A percentile compares a stretch with the other conserved stretches of the same genome.
Evolutionary conservation across 2,329 filamentous ascomycete species (phyloP).

Genomic region (Stromatinia cepivora): DNA sequence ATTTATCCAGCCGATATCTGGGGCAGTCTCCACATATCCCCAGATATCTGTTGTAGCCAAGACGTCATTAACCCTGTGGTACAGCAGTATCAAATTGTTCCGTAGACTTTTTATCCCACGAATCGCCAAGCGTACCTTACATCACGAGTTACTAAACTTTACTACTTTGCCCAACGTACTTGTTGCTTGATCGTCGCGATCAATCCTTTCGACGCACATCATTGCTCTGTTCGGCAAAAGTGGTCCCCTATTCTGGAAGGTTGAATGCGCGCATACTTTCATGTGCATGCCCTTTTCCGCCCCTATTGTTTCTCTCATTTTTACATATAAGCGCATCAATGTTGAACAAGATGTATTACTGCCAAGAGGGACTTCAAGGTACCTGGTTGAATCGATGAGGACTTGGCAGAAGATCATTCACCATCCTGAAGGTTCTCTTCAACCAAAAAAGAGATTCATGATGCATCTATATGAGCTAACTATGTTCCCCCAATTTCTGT

Average conservation of each 20-base stretch:
- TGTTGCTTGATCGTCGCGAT: conserved; percentile 2
- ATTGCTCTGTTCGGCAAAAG: conserved; percentile 9
- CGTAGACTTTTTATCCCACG: conserved; percentile 13
- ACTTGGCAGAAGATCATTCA: background rate
- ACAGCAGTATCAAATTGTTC: conserved; percentile 1
- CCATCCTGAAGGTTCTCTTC: background rate
- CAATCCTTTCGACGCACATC: background rate
- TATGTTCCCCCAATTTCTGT: background rate
- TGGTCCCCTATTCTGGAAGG: background rate
- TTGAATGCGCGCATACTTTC: background rate
- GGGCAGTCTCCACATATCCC: background rate
- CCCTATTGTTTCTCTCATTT: background rate
- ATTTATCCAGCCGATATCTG: background rate
- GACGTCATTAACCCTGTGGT: background rate
- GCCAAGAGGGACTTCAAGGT: background rate
- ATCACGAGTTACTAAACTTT: conserved; percentile 5
- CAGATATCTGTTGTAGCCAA: background rate
- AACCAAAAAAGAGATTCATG: background rate
- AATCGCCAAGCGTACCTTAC: conserved; percentile 11
- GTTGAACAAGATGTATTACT: background rate
- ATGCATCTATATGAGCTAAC: background rate
- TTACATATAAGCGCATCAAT: conserved; percentile 15
- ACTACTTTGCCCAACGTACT: background rate
- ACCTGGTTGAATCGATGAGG: background rate
- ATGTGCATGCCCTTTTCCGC: background rate